Base-by-base conservation (phyloP, 1,284 basidiomycete species). In the Boletus holoroseus region DNA sequence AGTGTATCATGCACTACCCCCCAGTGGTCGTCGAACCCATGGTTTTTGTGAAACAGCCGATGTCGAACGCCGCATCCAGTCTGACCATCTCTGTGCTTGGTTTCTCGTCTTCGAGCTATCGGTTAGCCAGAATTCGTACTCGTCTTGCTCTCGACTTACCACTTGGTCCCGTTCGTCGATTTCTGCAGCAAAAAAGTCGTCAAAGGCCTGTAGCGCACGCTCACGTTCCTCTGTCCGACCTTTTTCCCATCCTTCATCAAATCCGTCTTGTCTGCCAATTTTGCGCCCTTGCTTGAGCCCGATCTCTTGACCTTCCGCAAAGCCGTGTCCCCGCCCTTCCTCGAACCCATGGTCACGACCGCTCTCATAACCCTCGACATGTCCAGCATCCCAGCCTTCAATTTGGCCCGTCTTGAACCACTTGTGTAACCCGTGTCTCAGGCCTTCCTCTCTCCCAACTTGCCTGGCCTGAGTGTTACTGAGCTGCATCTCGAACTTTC, bases 161-260 rank as follows among this genome's bases (percentile, higher is more conserved):
- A 52, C 61, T 38, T 61, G 53, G 39, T 67, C 59, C 7, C 57
- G 58, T 16, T 62, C 61, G 47, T 71, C 67, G 53, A 69, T 63
- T 55, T 80, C 76, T 49, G 72, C 66, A 15, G 70, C 70, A 53
- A 79, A 67, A 64, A 81, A 77, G 34, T 71, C 72, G 58, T 81
- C 76, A 65, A 82, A 79, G 8, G 76, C 76, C 49, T 76, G 72
- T 22, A 78, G 55, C 3, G 78, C 80, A 54, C 72, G 73, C 48
- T 67, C 66, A 26, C 78, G 71, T 62, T 81, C 78, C 30, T 64
- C 64, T 54, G 34, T 52, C 51, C 71, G 64, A 37, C 76, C 76
- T 60, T 72, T 64, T 55, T 70, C 67, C 53, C 62, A 63, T 11
- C 74, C 75, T 36, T 75, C 66, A 30, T 58, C 59, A 7, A 70